Percentiles rank a stretch among this genome's conserved stretches.
These are phyloP conservation scores for Coniophora puteana DNA, from an alignment of 1,284 basidiomycete species.

Conservation along the genomic window DNA sequence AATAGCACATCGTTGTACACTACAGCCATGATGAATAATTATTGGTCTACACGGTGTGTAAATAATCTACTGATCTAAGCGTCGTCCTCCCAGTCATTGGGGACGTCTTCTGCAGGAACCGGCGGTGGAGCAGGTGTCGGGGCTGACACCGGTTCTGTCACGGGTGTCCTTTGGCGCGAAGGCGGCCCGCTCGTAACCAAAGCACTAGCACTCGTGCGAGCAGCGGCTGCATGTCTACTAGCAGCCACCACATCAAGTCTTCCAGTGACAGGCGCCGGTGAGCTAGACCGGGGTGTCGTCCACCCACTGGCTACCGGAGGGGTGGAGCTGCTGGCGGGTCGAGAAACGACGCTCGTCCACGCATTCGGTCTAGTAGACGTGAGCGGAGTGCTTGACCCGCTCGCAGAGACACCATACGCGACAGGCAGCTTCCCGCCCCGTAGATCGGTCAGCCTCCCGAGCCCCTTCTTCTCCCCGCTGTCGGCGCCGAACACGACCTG, in stretches of 20 bases:
- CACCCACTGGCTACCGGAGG: background rate
- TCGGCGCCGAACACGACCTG: slow-evolving; percentile 30
- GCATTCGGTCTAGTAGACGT: background rate
- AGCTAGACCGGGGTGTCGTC: slow-evolving; percentile 1
- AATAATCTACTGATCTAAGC: slow-evolving; percentile 14
- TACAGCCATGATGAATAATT: no score
- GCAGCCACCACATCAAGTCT: no score
- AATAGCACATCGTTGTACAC: no score
- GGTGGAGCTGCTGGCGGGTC: slow-evolving; percentile 10
- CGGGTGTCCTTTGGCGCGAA: slow-evolving; percentile 15
- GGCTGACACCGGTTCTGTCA: slow-evolving; percentile 8
- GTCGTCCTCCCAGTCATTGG: slow-evolving; percentile 56
- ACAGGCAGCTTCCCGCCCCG: slow-evolving; percentile 27
- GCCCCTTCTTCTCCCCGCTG: slow-evolving; percentile 27
- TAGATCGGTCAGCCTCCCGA: slow-evolving; percentile 59
- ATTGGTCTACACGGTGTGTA: no score
- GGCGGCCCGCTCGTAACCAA: slow-evolving; percentile 18
- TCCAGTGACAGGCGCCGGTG: slow-evolving; percentile 11
- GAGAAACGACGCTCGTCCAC: slow-evolving; percentile 20
- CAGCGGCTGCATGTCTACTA: background rate
- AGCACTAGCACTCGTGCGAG: slow-evolving; percentile 11
- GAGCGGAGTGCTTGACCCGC: background rate
- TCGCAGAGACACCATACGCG: slow-evolving; percentile 7
- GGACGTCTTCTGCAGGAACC: slow-evolving; percentile 26
- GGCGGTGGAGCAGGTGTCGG: slow-evolving; percentile 1